These are phyloP conservation scores for Trametes gibbosa DNA, from an alignment of 768 basidiomycete genomes.

Conservation along the genomic window DNA sequence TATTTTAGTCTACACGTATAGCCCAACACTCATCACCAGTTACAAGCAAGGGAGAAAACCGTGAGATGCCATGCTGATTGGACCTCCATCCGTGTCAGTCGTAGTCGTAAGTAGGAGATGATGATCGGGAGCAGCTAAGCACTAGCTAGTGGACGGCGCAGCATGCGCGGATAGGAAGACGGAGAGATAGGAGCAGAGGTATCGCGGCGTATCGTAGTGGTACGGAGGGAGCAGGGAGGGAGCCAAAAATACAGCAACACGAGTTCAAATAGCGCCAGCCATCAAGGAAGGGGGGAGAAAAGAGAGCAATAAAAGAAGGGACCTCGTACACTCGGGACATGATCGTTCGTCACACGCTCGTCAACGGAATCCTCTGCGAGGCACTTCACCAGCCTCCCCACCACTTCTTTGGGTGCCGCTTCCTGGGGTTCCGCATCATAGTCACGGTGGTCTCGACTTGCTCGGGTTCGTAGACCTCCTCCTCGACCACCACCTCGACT, in stretches of 20 bases:
- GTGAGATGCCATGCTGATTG: conserved; percentile 21
- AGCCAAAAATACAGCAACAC: conserved; percentile 19
- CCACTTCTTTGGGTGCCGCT: conserved; percentile 28
- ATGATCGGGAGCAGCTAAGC: conserved; percentile 16
- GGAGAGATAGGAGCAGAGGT: conserved; percentile 25
- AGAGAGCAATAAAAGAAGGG: conserved; percentile 28
- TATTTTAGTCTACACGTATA: conserved; percentile 18
- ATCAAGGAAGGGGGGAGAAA: conserved; percentile 33
- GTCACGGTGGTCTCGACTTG: conserved; percentile 33
- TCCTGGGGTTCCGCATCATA: conserved; percentile 18
- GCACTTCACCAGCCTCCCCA: conserved; percentile 27
- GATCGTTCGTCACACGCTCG: conserved; percentile 29
- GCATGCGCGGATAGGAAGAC: conserved; percentile 5
- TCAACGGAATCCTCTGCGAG: conserved; percentile 4
- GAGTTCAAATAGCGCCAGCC: conserved; percentile 18
- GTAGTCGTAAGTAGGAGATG: conserved; percentile 19
- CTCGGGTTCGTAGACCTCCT: conserved; percentile 47
- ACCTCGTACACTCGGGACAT: conserved; percentile 25
- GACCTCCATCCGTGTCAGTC: conserved; percentile 22
- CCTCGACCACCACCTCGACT: conserved; percentile 59
- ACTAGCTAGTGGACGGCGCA: conserved; percentile 17
- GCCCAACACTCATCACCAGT: conserved; percentile 15
- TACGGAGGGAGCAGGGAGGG: conserved; percentile 36
- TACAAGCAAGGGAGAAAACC: conserved; percentile 15
- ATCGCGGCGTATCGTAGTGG: conserved; percentile 22